Evolutionary conservation across 1,139 yeast genomes (phyloP), one percentile per base, ranked within the genome.

Genomic region (Magnusiomyces sp.): DNA sequence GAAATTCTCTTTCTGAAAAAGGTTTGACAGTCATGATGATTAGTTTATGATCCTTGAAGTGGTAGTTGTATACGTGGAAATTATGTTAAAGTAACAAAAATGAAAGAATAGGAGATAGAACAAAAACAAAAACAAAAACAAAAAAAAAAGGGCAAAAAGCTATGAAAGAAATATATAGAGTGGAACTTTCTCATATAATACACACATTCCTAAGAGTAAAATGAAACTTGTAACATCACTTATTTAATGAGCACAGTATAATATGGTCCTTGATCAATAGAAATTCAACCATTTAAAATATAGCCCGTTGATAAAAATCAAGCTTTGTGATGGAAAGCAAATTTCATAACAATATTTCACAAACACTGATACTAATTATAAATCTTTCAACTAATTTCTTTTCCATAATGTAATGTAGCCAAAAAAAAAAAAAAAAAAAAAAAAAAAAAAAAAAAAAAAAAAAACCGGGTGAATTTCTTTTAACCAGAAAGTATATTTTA

Each of bases 1-100:
- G 65, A 51, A 56, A 54, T 45, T 64, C 63, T 47, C 74, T 67
- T 48, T 70, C 62, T 37, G 62, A 53, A 49, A 71, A 59, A 36
- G 68, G 64, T 36, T 52, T 53, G 34, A 41, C 34, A 38, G 55
- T n/a, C n/a, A n/a, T n/a, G n/a, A n/a, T n/a, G n/a, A n/a, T n/a
- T n/a, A n/a, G n/a, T n/a, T n/a, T n/a, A n/a, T n/a, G n/a, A n/a
- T n/a, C n/a, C n/a, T n/a, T n/a, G n/a, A n/a, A n/a, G n/a, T n/a
- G n/a, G n/a, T n/a, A n/a, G n/a, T n/a, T n/a, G n/a, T n/a, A 27
- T 13, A 29, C 13, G 13, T 32, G 10, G 13, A 32, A 32, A 13
- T 10, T 32, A 23, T 43, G 33, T 9, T 11, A 20, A 36, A 42
- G 16, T 27, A 29, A 11, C 16, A 17, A 7, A 34, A 43, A 27